These are phyloP conservation scores for Diplotaxis tenuifolia DNA, from an alignment of 345 rosid species.

Conservation along the genomic window DNA sequence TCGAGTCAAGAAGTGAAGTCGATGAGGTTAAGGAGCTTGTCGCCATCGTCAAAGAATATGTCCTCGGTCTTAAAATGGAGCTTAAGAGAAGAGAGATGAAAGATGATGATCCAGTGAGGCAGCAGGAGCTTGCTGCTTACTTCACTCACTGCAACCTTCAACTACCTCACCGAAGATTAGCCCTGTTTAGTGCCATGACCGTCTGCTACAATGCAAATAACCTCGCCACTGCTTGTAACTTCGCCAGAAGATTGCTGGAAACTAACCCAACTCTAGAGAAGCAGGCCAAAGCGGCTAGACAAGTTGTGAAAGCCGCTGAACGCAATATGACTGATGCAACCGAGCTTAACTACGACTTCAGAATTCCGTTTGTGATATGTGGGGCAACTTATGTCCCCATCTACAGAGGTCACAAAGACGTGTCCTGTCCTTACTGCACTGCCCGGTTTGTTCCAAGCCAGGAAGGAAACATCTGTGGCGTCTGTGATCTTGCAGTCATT, in stretches of 20 bases:
- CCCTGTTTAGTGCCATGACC: conserved; percentile 64
- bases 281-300: conserved; percentile 70
- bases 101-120: conserved; percentile 61
- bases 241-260: conserved; percentile 71
- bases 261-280: conserved; percentile 60
- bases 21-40: conserved; percentile 87
- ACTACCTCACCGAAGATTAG: conserved; percentile 68
- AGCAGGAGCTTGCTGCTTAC: conserved; percentile 90
- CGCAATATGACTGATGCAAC: conserved; percentile 62
- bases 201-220: conserved; percentile 73
- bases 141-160: conserved; percentile 89
- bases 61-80: conserved; percentile 71
- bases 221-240: conserved; percentile 65
- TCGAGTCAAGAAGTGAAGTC: conserved; percentile 86
- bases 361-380: conserved; percentile 80
- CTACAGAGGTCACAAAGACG: conserved; percentile 81
- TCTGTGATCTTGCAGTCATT: conserved; percentile 68
- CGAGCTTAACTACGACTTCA: conserved; percentile 71
- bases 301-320: conserved; percentile 74
- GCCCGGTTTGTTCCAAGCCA: conserved; percentile 65
- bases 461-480: conserved; percentile 66
- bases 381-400: conserved; percentile 88
- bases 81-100: conserved; percentile 64
- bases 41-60: conserved; percentile 67
- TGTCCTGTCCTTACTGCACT: conserved; percentile 74